Evolutionary conservation across 441 rosid species (phyloP).

Genomic region (Syzygium malaccense): DNA sequence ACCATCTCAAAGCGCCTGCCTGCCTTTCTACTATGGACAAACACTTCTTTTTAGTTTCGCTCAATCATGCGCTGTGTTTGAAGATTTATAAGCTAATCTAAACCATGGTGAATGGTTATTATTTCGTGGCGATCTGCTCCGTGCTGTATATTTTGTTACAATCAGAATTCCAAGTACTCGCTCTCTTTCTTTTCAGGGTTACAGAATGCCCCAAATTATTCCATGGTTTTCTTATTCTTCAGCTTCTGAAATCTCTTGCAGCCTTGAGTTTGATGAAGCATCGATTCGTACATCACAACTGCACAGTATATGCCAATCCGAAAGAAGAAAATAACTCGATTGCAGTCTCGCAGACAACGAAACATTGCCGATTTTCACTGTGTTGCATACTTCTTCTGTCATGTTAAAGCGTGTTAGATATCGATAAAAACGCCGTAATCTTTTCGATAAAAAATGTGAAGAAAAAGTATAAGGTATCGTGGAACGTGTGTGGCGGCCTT

Average conservation of each 20-base stretch:
- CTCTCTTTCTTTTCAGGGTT: background rate
- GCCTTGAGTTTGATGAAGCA: background rate
- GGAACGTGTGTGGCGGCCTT: background rate
- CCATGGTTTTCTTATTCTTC: background rate
- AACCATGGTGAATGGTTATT: background rate
- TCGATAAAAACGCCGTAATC: background rate
- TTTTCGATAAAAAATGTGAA: background rate
- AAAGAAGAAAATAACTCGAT: background rate
- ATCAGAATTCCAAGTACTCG: background rate
- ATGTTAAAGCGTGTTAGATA: background rate
- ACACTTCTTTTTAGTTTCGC: background rate
- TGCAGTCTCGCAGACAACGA: background rate
- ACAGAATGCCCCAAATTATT: background rate
- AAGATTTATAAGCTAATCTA: background rate
- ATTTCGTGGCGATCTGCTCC: background rate
- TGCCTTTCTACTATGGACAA: background rate
- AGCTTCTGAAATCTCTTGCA: background rate
- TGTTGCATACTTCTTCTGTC: background rate
- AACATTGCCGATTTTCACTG: background rate
- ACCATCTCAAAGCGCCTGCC: background rate
- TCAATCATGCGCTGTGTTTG: background rate
- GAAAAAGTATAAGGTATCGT: background rate
- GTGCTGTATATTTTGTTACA: background rate
- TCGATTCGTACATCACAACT: background rate
- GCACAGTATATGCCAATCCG: background rate